Evolutionary conservation across 257 asterid genomes (phyloP).

Genomic region (Catharanthus roseus): DNA sequence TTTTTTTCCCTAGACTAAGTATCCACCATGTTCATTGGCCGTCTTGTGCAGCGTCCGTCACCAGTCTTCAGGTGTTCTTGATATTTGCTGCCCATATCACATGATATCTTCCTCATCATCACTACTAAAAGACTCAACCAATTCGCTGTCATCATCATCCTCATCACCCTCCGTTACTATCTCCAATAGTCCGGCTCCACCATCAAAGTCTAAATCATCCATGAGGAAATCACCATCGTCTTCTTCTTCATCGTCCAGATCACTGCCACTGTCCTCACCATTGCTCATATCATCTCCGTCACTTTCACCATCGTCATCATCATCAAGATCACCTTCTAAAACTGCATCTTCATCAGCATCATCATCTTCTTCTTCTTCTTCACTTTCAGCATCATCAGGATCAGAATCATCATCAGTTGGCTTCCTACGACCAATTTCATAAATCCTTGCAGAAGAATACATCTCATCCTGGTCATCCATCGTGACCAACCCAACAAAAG

Average conservation of each 20-base stretch:
- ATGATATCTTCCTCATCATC: constrained; percentile 63
- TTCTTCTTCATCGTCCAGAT: constrained; percentile 74
- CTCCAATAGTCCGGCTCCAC: constrained; percentile 58
- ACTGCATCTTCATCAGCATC: constrained; percentile 53
- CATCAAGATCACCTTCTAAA: constrained; percentile 56
- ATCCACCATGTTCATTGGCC: no score
- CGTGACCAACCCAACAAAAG: constrained; percentile 80
- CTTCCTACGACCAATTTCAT: constrained; percentile 87
- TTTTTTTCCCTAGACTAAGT: no score
- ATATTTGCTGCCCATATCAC: constrained; percentile 2
- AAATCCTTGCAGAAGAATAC: constrained; percentile 90
- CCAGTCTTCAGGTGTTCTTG: no score
- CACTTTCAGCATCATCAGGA: constrained; percentile 94
- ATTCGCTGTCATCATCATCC: constrained; percentile 62
- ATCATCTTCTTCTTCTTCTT: constrained; percentile 61
- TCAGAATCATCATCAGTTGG: constrained; percentile 95
- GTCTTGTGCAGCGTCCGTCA: no score
- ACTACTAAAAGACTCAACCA: constrained; percentile 58
- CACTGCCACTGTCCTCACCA: constrained; percentile 55
- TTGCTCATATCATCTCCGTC: constrained; percentile 72
- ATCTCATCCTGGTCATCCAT: constrained; percentile 97
- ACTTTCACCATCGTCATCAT: constrained; percentile 60
- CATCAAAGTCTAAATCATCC: constrained; percentile 55
- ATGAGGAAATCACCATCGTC: constrained; percentile 71
- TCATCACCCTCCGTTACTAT: constrained; percentile 65